Evolutionary conservation across 352 stramenopile species (phyloP).

Genomic region (Phytophthora meadii): DNA sequence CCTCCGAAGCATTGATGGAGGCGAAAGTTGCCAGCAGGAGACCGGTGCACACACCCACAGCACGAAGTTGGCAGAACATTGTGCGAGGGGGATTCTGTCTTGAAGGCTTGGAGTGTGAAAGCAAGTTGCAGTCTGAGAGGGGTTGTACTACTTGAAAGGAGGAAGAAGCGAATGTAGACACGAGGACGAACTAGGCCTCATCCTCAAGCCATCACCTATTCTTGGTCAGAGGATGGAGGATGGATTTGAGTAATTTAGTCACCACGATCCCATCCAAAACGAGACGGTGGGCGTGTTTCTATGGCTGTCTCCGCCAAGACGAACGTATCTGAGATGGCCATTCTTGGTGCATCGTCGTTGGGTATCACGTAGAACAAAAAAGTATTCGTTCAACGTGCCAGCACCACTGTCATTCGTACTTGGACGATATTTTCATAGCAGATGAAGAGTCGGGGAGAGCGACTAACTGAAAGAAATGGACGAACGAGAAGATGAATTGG

Average conservation of each 20-base stretch:
- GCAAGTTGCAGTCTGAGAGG: not conserved
- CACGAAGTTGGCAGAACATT: constrained; percentile 12
- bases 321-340: not conserved
- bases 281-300: constrained; percentile 18
- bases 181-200: constrained; percentile 19
- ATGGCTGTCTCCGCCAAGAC: not conserved
- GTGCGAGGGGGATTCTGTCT: constrained; percentile 3
- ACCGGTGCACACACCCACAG: constrained; percentile 1
- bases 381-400: too few species aligned
- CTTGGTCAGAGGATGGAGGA: not conserved
- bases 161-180: not conserved
- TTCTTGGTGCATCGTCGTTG: too few species aligned
- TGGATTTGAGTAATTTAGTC: constrained; percentile 9
- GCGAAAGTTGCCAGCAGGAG: constrained; percentile 2
- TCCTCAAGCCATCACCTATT: constrained; percentile 1
- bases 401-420: too few species aligned
- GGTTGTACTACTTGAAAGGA: not conserved
- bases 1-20: not conserved
- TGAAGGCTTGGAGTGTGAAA: not conserved
- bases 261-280: constrained; percentile 11
- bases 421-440: too few species aligned
- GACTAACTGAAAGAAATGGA: constrained; percentile 9
- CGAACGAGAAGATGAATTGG: constrained; percentile 3
- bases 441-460: too few species aligned
- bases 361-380: too few species aligned